Evolutionary conservation across 78 protist genomes (phyloP).

Genomic region (Isochrysis galbana): DNA sequence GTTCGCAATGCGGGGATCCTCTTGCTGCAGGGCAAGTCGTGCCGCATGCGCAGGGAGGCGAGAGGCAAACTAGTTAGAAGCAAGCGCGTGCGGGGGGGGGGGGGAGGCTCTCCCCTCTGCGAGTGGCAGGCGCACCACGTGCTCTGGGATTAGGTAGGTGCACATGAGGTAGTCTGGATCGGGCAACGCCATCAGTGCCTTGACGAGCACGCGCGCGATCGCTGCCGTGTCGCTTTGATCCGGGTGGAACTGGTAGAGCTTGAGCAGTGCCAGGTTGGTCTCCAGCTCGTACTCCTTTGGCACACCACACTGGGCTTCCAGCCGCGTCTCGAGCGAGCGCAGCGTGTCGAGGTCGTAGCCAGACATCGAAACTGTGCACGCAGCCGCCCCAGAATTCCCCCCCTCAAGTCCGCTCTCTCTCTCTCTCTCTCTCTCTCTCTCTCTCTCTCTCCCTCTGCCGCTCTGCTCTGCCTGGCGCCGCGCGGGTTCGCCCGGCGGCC

Average conservation of each 20-base stretch:
- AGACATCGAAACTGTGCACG: too few relatives aligned
- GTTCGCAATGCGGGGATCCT: background rate
- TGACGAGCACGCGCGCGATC: background rate
- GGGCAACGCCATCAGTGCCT: conserved; percentile 29
- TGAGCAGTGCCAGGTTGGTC: conserved; percentile 7
- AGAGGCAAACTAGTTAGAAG: too few relatives aligned
- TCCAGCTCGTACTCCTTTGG: conserved; percentile 3
- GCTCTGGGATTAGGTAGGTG: conserved; percentile 36
- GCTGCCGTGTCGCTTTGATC: background rate
- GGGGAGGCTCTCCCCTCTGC: background rate
- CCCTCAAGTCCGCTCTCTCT: too few relatives aligned
- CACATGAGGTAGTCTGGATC: conserved; percentile 12
- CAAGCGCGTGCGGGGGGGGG: background rate
- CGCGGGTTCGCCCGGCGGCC: too few relatives aligned
- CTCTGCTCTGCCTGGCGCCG: too few relatives aligned
- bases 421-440: too few relatives aligned
- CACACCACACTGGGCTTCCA: background rate
- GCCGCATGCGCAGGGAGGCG: too few relatives aligned
- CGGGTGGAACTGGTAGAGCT: conserved; percentile 49
- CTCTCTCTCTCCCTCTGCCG: too few relatives aligned
- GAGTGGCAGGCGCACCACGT: background rate
- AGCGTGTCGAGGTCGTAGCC: background rate
- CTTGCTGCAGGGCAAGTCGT: too few relatives aligned
- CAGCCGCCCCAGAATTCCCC: too few relatives aligned
- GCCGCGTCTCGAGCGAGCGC: background rate